Conservation (phyloP, 2,329 filamentous ascomycete genomes). For the Sporothrix brunneoviolacea region DNA sequence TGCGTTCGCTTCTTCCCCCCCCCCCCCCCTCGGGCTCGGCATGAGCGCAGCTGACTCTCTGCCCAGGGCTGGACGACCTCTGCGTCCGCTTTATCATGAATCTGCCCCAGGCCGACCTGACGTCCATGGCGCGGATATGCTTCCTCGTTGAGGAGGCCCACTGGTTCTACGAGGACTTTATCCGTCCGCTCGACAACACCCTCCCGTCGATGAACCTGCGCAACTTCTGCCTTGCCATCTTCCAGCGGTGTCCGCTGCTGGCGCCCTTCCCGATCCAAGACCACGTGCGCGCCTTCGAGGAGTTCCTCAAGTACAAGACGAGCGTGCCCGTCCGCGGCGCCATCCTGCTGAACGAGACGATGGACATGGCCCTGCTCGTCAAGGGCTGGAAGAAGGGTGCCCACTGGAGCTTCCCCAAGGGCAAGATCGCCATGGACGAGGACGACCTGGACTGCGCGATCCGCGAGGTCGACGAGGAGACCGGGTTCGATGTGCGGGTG, state of each 20-base stretch:
- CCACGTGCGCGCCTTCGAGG: slow-evolving; percentile 76
- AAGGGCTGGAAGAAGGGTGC: slow-evolving; percentile 97
- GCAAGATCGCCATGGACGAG: slow-evolving; percentile 98
- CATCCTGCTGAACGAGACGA: slow-evolving; percentile 85
- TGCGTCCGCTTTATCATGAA: slow-evolving; percentile 98
- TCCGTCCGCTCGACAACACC: slow-evolving; percentile 77
- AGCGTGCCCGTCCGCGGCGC: slow-evolving; percentile 89
- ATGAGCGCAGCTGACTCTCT: not conserved
- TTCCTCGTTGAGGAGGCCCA: slow-evolving; percentile 99
- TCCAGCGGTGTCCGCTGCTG: slow-evolving; percentile 87
- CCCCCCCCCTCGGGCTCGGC: too few relatives aligned
- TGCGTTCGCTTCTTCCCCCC: not conserved
- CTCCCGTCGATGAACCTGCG: slow-evolving; percentile 81
- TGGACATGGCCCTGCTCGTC: slow-evolving; percentile 90
- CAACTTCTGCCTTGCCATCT: slow-evolving; percentile 82
- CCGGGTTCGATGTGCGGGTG: slow-evolving; percentile 72
- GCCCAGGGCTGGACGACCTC: slow-evolving; percentile 84
- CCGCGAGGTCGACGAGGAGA: slow-evolving; percentile 93
- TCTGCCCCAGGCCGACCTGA: slow-evolving; percentile 82
- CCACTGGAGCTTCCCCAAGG: slow-evolving; percentile 92
- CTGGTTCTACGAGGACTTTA: slow-evolving; percentile 99
- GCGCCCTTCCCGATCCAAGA: slow-evolving; percentile 71
- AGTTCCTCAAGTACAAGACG: slow-evolving; percentile 92
- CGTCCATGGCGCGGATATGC: slow-evolving; percentile 86
- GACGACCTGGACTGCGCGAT: slow-evolving; percentile 89